Conservation (phyloP, 2,329 filamentous ascomycete species). For the Diaporthe ampelina region DNA sequence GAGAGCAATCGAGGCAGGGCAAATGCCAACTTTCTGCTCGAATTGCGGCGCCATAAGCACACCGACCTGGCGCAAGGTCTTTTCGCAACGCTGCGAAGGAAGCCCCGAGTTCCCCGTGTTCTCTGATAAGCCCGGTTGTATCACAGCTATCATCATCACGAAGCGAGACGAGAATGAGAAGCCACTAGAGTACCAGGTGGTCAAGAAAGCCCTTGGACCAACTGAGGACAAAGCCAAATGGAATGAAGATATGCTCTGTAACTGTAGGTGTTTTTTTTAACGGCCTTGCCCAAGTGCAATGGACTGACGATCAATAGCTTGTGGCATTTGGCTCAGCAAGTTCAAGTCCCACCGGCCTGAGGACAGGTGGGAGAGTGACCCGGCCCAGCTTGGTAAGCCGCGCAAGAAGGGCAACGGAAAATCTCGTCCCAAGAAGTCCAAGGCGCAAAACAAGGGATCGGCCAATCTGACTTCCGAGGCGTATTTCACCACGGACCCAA, state of each 20-base stretch:
- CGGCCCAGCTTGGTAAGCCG: conserved; percentile 65
- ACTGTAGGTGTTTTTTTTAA: conserved; percentile 71
- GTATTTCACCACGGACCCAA: conserved; percentile 66
- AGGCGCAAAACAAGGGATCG: conserved; percentile 62
- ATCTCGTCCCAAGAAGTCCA: conserved; percentile 62
- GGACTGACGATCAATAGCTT: conserved; percentile 67
- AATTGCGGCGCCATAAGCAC: conserved; percentile 98
- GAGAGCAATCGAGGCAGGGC: conserved; percentile 79
- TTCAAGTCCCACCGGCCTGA: conserved; percentile 86
- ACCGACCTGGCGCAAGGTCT: conserved; percentile 95
- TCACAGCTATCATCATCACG: conserved; percentile 80
- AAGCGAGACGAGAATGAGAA: conserved; percentile 74
- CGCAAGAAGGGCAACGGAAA: conserved; percentile 62
- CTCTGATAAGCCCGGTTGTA: conserved; percentile 78
- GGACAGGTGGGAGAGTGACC: conserved; percentile 83
- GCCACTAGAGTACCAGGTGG: conserved; percentile 77
- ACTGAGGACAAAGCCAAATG: conserved; percentile 77
- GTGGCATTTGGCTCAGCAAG: conserved; percentile 94
- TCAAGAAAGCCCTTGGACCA: conserved; percentile 79
- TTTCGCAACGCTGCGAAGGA: conserved; percentile 81
- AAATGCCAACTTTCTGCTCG: conserved; percentile 88
- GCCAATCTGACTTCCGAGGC: conserved; percentile 67
- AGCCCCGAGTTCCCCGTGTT: conserved; percentile 78
- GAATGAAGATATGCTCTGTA: conserved; percentile 85
- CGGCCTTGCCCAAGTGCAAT: conserved; percentile 36